Percentiles rank a stretch among this genome's conserved stretches.
Evolutionary conservation across 805 yeast genomes (phyloP).

Genomic region (Sungouiozyma intestinalis): DNA sequence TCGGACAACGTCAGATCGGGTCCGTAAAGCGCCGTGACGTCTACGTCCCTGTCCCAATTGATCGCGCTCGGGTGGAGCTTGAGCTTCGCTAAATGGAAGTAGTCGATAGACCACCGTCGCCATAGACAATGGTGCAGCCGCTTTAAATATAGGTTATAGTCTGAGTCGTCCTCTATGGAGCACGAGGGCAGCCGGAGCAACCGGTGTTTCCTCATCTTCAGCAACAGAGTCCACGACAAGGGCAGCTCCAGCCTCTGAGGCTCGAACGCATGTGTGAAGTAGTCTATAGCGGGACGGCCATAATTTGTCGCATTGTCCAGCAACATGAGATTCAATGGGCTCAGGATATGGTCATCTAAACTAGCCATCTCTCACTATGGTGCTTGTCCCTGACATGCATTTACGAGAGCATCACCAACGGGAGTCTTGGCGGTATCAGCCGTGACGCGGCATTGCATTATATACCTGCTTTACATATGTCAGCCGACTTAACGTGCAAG

Average conservation of each 20-base stretch:
- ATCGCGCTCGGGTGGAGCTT: conserved; percentile 76
- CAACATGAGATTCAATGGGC: conserved; percentile 16
- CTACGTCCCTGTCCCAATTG: conserved; percentile 90
- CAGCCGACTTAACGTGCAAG: too few species aligned
- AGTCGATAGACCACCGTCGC: conserved; percentile 92
- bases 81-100: conserved; percentile 39
- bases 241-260: conserved; percentile 7
- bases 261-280: conserved; percentile 15
- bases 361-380: too few species aligned
- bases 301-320: conserved; percentile 23
- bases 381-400: too few species aligned
- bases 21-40: conserved; percentile 92
- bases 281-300: conserved; percentile 19
- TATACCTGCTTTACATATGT: too few species aligned
- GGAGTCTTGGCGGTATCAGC: too few species aligned
- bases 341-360: conserved; percentile 20
- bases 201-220: conserved; percentile 31
- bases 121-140: conserved; percentile 76
- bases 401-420: too few species aligned
- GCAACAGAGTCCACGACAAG: conserved; percentile 31
- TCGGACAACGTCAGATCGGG: conserved; percentile 34
- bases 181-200: conserved; percentile 22
- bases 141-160: conserved; percentile 20
- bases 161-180: conserved; percentile 23
- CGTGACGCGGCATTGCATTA: too few species aligned